Percentiles rank a stretch among this genome's conserved stretches.
Conservation (phyloP, 495 filamentous ascomycete genomes). For the Podospora pseudocomata region DNA sequence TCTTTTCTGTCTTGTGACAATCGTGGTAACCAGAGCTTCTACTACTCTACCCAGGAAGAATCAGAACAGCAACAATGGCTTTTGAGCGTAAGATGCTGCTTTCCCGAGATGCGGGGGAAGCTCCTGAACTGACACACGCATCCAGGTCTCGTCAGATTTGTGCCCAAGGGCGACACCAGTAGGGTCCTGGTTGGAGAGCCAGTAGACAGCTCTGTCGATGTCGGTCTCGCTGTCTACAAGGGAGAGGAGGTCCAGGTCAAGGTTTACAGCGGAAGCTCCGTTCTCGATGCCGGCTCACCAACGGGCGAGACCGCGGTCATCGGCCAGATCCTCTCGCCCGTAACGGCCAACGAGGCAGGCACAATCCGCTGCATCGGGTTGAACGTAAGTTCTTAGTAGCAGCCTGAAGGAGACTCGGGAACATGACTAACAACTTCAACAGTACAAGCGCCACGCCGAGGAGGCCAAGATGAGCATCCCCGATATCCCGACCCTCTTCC, state of each 20-base stretch:
- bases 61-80: conserved; percentile 1
- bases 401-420: conserved; percentile 6
- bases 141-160: conserved; percentile 58
- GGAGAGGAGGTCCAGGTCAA: conserved; percentile 53
- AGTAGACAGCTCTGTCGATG: conserved; percentile 48
- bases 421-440: neutral
- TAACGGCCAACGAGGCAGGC: conserved; percentile 46
- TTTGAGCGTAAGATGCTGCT: neutral
- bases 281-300: conserved; percentile 48
- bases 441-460: conserved; percentile 48
- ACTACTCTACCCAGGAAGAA: neutral
- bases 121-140: neutral
- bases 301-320: conserved; percentile 50
- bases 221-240: conserved; percentile 53
- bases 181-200: conserved; percentile 58
- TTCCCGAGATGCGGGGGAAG: neutral
- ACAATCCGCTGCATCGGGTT: conserved; percentile 46
- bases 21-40: neutral
- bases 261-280: conserved; percentile 54
- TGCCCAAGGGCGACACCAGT: conserved; percentile 49
- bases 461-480: conserved; percentile 46
- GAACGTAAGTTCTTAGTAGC: conserved; percentile 35
- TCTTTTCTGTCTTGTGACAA: neutral
- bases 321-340: conserved; percentile 52
- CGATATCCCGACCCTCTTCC: conserved; percentile 43